Base-by-base conservation (phyloP, 441 rosid genomes). In the Pelargonium hybrid region DNA sequence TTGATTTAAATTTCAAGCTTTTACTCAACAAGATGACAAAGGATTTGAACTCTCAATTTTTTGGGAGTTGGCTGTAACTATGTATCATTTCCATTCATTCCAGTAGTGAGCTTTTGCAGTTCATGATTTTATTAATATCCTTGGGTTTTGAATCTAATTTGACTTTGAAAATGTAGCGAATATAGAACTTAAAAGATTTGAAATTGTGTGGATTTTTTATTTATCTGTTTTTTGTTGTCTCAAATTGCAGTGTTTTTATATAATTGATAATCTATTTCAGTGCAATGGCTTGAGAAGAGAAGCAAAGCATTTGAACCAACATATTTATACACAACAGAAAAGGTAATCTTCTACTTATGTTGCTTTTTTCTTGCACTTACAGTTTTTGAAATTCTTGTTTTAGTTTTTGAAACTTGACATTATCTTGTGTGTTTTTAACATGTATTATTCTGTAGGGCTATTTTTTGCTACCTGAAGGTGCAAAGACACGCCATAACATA, bases 401-500 rank as follows among this genome's bases (percentile, higher is more conserved):
- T n/a, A 54, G 18, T 54, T 5, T 54, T 54, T 54, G 17, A 54
- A 54, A 5, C 25, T 18, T 54, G 62, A 54, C 21, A 20, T 17
- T 17, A n/a, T 18, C 23, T 54, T 54, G 5, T 57, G 14, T 8
- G 45, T 21, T 5, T 57, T 39, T 26, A 61, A 64, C 20, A 66
- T 65, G 54, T 68, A 43, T 69, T 69, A 43, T 69, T 67, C 43
- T 68, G 56, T 85, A 94, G 98, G 98, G 99, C 5, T 94, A 82
- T 84, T 87, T 94, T 79, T 84, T 92, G 85, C 89, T 94, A 48
- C 92, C 96, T 56, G 99, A 94, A 78, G 91, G 82, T 67, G 92
- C 94, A 5, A 94, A 82, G 78, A 78, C 85, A 79, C 87, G 80
- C 59, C 99, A 94, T 84, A 88, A 87, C 71, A 89, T 94, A 71